Percentiles rank a stretch among this genome's conserved stretches.
These are phyloP conservation scores for Cymbopogon flexuosus DNA, from an alignment of 202 grass and related monocot species.

Conservation along the genomic window DNA sequence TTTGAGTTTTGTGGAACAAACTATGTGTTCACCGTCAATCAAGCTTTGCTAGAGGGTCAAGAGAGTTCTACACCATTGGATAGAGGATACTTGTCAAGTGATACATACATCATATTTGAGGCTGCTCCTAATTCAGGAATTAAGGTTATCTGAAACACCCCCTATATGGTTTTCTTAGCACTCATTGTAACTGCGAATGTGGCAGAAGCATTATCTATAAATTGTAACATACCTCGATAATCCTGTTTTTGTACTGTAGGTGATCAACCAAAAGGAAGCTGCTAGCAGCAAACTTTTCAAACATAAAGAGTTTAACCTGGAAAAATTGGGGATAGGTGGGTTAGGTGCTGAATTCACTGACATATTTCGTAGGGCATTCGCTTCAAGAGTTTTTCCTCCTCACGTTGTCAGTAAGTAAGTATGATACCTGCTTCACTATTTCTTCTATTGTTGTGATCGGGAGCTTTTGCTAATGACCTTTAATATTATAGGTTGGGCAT, in stretches of 20 bases:
- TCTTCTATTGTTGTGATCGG: background rate
- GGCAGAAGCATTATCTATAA: background rate
- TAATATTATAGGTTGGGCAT: conserved; percentile 72
- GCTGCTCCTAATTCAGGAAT: conserved; percentile 91
- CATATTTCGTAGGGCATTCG: conserved; percentile 97
- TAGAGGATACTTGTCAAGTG: conserved; percentile 74
- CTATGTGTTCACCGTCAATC: conserved; percentile 85
- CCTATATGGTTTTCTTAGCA: conserved; percentile 30
- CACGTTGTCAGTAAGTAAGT: conserved; percentile 79
- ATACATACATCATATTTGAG: conserved; percentile 97
- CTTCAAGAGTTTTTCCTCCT: conserved; percentile 92
- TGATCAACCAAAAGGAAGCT: conserved; percentile 92
- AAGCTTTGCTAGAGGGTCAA: conserved; percentile 84
- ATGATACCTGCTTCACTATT: conserved; percentile 16
- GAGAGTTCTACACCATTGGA: conserved; percentile 65
- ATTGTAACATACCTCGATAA: conserved; percentile 8
- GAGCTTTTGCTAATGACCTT: conserved; percentile 24
- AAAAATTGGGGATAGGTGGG: conserved; percentile 95
- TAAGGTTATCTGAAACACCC: conserved; percentile 50
- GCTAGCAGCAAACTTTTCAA: conserved; percentile 98
- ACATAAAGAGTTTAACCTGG: conserved; percentile 92
- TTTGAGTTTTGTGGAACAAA: conserved; percentile 99
- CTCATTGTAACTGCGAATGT: conserved; percentile 9
- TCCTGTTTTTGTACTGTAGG: conserved; percentile 40
- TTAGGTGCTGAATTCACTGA: conserved; percentile 88